Conservation (phyloP, 805 yeast species). For the Wickerhamomyces bisporus region DNA sequence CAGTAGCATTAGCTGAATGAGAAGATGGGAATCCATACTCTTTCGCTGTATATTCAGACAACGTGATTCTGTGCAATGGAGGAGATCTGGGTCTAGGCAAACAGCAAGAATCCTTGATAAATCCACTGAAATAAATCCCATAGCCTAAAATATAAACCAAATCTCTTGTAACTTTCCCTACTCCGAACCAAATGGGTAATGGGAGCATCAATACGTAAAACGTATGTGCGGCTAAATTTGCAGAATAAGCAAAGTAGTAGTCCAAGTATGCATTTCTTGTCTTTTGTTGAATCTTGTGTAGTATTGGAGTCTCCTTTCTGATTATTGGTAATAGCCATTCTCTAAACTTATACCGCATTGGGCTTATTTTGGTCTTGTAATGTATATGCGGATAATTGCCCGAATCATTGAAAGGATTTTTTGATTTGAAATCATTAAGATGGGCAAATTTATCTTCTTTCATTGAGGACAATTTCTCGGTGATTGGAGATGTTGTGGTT, state of each 20-base stretch:
- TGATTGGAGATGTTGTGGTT: neutral
- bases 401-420: constrained; percentile 46
- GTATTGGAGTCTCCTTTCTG: constrained; percentile 55
- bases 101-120: constrained; percentile 77
- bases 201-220: constrained; percentile 91
- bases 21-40: constrained; percentile 96
- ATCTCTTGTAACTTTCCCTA: constrained; percentile 52
- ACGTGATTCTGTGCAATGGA: constrained; percentile 82
- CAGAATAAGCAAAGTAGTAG: constrained; percentile 78
- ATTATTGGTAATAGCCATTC: constrained; percentile 48
- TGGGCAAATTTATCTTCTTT: constrained; percentile 23
- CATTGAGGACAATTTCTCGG: too few relatives aligned
- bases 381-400: constrained; percentile 68
- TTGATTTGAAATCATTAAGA: constrained; percentile 21
- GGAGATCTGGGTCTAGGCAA: constrained; percentile 92
- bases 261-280: constrained; percentile 52
- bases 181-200: constrained; percentile 77
- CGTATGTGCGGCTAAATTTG: constrained; percentile 88
- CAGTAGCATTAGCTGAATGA: constrained; percentile 92
- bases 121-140: constrained; percentile 64
- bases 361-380: constrained; percentile 54
- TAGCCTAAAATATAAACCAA: constrained; percentile 59
- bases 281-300: constrained; percentile 51
- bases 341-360: constrained; percentile 51
- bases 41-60: constrained; percentile 84